Evolutionary conservation across 1,139 yeast genomes (phyloP).

Genomic region (Kodamaea suecica): DNA sequence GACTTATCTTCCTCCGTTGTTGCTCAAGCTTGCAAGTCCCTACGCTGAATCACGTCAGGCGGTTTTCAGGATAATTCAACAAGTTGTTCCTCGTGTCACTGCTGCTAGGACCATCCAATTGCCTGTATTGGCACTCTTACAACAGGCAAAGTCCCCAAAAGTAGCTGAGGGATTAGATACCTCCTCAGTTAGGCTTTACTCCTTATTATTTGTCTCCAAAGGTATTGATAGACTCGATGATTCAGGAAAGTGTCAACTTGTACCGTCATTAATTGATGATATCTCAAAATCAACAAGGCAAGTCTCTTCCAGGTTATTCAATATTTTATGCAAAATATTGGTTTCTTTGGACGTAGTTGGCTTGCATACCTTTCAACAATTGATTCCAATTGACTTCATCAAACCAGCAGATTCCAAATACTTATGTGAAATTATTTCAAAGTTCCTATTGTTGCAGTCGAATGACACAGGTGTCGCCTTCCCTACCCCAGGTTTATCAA

Average conservation of each 20-base stretch:
- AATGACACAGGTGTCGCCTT: constrained; percentile 20
- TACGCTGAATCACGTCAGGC: constrained; percentile 65
- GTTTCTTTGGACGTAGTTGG: constrained; percentile 50
- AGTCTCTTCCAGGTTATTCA: constrained; percentile 60
- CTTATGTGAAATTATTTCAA: constrained; percentile 46
- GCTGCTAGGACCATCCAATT: constrained; percentile 53
- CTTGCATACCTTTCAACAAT: constrained; percentile 43
- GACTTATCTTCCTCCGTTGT: constrained; percentile 69
- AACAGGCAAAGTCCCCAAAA: constrained; percentile 60
- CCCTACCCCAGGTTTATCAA: constrained; percentile 61
- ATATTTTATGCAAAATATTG: constrained; percentile 56
- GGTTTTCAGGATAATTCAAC: constrained; percentile 64
- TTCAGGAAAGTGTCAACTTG: constrained; percentile 33
- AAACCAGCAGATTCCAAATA: constrained; percentile 38
- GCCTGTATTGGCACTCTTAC: constrained; percentile 60
- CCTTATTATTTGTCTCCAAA: constrained; percentile 62
- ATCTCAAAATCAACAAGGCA: constrained; percentile 37
- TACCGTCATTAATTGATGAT: constrained; percentile 49
- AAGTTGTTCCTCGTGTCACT: constrained; percentile 63
- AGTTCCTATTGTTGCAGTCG: constrained; percentile 58
- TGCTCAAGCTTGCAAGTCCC: constrained; percentile 75
- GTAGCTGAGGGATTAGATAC: constrained; percentile 42
- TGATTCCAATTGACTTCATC: constrained; percentile 1
- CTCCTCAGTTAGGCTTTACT: constrained; percentile 58
- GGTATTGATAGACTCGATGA: constrained; percentile 53